Evolutionary conservation across 1,284 basidiomycete genomes (phyloP).

Genomic region (Fomes fomentarius): DNA sequence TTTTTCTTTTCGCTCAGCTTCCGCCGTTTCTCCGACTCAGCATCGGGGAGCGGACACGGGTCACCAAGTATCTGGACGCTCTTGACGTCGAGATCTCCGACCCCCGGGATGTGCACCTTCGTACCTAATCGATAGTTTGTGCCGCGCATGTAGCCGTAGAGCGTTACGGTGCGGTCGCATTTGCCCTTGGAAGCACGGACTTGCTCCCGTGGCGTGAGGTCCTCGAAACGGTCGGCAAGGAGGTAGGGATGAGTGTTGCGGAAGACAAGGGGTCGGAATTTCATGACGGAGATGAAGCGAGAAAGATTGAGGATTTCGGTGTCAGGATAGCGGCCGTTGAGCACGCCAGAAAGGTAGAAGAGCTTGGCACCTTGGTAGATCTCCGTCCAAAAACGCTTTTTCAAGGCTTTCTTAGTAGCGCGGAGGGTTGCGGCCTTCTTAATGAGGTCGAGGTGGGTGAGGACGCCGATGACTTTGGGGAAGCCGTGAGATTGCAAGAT

Average conservation of each 20-base stretch:
- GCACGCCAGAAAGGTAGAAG: slow-evolving; percentile 96
- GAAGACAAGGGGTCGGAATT: slow-evolving; percentile 97
- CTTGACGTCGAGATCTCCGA: slow-evolving; percentile 84
- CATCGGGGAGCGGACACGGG: slow-evolving; percentile 93
- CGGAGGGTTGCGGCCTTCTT: slow-evolving; percentile 90
- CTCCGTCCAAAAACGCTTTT: slow-evolving; percentile 99
- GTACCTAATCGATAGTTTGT: slow-evolving; percentile 83
- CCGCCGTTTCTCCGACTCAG: slow-evolving; percentile 90
- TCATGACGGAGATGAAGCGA: slow-evolving; percentile 97
- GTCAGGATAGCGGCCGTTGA: slow-evolving; percentile 98
- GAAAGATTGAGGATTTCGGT: slow-evolving; percentile 95
- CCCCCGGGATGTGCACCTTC: slow-evolving; percentile 95
- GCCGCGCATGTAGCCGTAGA: slow-evolving; percentile 95
- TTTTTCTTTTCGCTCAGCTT: slow-evolving; percentile 97
- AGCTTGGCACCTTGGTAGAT: slow-evolving; percentile 99
- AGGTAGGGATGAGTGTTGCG: slow-evolving; percentile 96
- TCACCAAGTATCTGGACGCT: slow-evolving; percentile 82
- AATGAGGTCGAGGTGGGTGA: slow-evolving; percentile 96
- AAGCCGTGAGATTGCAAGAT: slow-evolving; percentile 97
- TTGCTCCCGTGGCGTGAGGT: slow-evolving; percentile 88
- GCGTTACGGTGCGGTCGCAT: slow-evolving; percentile 87
- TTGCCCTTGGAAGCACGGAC: slow-evolving; percentile 82
- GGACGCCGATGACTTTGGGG: slow-evolving; percentile 96
- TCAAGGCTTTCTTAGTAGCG: slow-evolving; percentile 92
- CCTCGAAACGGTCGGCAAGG: slow-evolving; percentile 95